Conservation (phyloP, 2,329 filamentous ascomycete species). For the Beauveria varroae region DNA sequence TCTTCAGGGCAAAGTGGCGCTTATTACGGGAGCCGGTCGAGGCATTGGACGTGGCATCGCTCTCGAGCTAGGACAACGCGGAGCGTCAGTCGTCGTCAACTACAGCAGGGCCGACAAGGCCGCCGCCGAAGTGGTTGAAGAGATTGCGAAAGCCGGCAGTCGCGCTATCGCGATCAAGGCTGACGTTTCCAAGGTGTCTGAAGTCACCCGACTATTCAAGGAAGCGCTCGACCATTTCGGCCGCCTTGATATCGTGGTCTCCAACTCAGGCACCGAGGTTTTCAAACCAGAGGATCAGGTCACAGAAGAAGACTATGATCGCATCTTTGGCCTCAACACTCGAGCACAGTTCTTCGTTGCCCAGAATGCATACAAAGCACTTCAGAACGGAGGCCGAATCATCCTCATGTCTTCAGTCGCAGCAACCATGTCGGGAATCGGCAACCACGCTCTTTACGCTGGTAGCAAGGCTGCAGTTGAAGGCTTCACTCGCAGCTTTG, state of each 20-base stretch:
- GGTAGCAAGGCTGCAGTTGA: constrained; percentile 67
- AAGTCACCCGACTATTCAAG: constrained; percentile 57
- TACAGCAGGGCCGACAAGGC: constrained; percentile 49
- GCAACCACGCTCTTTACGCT: constrained; percentile 58
- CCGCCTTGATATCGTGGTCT: constrained; percentile 63
- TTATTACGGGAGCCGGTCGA: constrained; percentile 58
- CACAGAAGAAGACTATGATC: constrained; percentile 62
- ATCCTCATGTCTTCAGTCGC: constrained; percentile 68
- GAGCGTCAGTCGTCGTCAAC: constrained; percentile 59
- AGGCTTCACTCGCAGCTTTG: constrained; percentile 63
- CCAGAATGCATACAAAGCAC: constrained; percentile 64
- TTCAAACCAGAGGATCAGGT: constrained; percentile 61
- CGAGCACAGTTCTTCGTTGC: constrained; percentile 72
- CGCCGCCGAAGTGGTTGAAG: constrained; percentile 49
- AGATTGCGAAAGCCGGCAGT: constrained; percentile 48
- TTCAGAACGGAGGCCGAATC: constrained; percentile 61
- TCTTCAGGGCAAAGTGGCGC: constrained; percentile 40
- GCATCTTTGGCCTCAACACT: constrained; percentile 64
- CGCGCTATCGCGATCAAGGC: constrained; percentile 54
- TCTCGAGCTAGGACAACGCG: constrained; percentile 58
- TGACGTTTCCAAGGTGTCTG: constrained; percentile 53
- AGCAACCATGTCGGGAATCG: constrained; percentile 37
- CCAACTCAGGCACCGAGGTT: constrained; percentile 59
- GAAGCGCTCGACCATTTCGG: constrained; percentile 58
- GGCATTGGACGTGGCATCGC: constrained; percentile 62